These are phyloP conservation scores for Cardamine occulta DNA, from an alignment of 345 rosid genomes.

Conservation along the genomic window DNA sequence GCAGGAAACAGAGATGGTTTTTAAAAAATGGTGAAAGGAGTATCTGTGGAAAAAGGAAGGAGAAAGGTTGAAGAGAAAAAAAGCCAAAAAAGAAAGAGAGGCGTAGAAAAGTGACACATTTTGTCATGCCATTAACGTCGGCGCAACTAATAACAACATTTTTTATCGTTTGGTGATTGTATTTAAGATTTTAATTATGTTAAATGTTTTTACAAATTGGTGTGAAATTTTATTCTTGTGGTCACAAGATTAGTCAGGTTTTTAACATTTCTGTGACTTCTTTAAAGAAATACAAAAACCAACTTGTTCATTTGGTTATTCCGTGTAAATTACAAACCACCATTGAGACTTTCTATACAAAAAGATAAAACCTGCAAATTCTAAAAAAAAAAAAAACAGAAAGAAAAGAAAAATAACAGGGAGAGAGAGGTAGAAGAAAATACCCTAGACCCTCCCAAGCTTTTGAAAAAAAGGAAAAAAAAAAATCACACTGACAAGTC, in stretches of 20 bases:
- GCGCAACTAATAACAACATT: constrained; percentile 11
- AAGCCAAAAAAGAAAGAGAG: not conserved
- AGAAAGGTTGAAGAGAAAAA: constrained; percentile 19
- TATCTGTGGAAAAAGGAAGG: constrained; percentile 14
- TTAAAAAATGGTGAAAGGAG: not conserved
- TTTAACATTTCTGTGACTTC: not conserved
- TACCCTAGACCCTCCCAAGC: constrained; percentile 15
- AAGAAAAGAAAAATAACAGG: not conserved
- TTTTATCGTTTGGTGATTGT: constrained; percentile 18
- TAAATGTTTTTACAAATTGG: not conserved
- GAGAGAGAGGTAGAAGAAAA: constrained; percentile 25
- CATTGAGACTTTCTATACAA: constrained; percentile 35
- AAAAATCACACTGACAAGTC: constrained; percentile 21
- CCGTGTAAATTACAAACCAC: constrained; percentile 32
- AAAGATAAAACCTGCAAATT: constrained; percentile 2
- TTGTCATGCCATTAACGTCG: constrained; percentile 37
- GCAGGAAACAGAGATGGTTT: constrained; percentile 23
- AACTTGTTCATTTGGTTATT: constrained; percentile 14
- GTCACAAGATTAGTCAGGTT: not conserved
- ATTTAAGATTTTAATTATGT: not conserved
- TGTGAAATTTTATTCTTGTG: too few species aligned
- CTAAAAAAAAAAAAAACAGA: not conserved
- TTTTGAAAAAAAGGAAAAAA: not conserved
- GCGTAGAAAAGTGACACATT: constrained; percentile 30
- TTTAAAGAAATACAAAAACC: not conserved